Evolutionary conservation across 306 rosid genomes (phyloP), one percentile per base, ranked within the genome.

Genomic region (Hippophae gyantsensis): DNA sequence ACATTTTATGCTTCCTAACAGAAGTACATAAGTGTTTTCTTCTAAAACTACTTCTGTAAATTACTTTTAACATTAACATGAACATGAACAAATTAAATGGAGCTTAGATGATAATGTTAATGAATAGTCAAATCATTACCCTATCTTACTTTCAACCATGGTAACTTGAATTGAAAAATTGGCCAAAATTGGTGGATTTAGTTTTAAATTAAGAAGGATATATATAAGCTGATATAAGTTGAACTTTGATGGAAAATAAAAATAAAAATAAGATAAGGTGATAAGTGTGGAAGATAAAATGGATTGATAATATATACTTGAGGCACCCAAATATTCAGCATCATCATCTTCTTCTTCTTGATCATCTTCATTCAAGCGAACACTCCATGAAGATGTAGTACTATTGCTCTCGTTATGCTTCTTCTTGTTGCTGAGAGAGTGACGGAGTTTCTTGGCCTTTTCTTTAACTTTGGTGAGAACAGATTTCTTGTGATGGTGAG

Each of bases 381-480:
- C 71, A 26, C 73, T 68, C 48, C 72, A 63, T 6, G 83, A 44
- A 10, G 88, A 89, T 4, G 63, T 69, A 52, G 43, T 1, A 44
- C 49, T 85, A 6, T 68, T 79, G 3, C 77, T 87, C 7, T 76
- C 85, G 13, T 48, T 50, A 44, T 81, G 85, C 76, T 7, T 87
- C 64, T 72, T 92, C 84, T 85, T 87, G 74, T 14, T 10, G 81
- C 95, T 85, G 69, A 92, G 93, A 60, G 78, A 74, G 70, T 81
- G 70, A 54, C 82, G 78, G 43, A 87, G 56, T 70, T 85, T 92
- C 80, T 74, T 87, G 61, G 98, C 95, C 68, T 85, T 92, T 72
- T 87, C 98, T 72, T 85, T 87, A 61, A 92, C 95, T 77, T 85
- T 92, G 52, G 83, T 52, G 58, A 88, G 83, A 59, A 92, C 93